A percentile compares a stretch with the other conserved stretches of the same genome.
These are phyloP conservation scores for Solanum paucissectum DNA, from an alignment of 257 asterid species.

Conservation along the genomic window DNA sequence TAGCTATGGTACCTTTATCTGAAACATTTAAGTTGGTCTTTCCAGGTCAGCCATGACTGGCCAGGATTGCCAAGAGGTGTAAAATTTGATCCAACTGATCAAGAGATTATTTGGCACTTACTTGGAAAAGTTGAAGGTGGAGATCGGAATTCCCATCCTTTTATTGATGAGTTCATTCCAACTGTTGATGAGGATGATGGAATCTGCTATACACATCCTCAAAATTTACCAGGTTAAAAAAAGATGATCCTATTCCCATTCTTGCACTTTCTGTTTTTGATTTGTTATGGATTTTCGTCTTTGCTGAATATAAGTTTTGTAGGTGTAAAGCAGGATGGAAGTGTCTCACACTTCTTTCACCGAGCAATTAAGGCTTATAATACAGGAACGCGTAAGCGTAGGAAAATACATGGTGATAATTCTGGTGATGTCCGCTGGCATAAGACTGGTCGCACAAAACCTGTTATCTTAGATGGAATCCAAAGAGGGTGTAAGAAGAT, in stretches of 20 bases:
- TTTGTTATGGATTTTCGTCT: not conserved
- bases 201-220: slow-evolving; percentile 94
- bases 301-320: not conserved
- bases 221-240: slow-evolving; percentile 68
- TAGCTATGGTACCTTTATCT: not conserved
- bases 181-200: slow-evolving; percentile 86
- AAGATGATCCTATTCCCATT: not conserved
- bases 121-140: slow-evolving; percentile 59
- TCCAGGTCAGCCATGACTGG: slow-evolving; percentile 75
- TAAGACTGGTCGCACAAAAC: slow-evolving; percentile 91
- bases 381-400: slow-evolving; percentile 86
- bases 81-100: slow-evolving; percentile 92
- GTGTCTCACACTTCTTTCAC: slow-evolving; percentile 83
- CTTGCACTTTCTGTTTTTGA: not conserved
- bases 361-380: slow-evolving; percentile 88
- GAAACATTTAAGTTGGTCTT: not conserved
- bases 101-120: slow-evolving; percentile 76
- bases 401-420: slow-evolving; percentile 70
- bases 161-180: slow-evolving; percentile 74
- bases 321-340: slow-evolving; percentile 97
- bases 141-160: slow-evolving; percentile 53
- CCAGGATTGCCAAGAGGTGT: slow-evolving; percentile 97
- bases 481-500: slow-evolving; percentile 95
- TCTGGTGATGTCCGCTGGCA: slow-evolving; percentile 93
- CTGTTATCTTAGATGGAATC: slow-evolving; percentile 64